Conservation (phyloP, 805 yeast genomes). For the Brettanomyces anomalus region DNA sequence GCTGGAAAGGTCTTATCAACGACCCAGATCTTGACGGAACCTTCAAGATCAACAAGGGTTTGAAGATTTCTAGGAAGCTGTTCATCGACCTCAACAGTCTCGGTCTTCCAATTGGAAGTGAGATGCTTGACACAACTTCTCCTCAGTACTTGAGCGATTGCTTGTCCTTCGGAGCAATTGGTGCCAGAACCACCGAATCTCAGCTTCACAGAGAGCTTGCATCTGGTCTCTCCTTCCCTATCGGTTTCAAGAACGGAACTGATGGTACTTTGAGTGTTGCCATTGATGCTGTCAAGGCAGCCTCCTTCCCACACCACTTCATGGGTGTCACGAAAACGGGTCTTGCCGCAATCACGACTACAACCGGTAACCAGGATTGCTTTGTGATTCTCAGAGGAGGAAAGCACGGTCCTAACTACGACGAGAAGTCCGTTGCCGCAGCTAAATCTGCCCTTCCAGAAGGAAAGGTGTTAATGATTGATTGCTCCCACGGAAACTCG, state of each 20-base stretch:
- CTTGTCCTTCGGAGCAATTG: constrained; percentile 93
- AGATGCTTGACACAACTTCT: constrained; percentile 96
- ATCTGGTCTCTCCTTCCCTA: constrained; percentile 96
- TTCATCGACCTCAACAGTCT: constrained; percentile 70
- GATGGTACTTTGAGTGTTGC: constrained; percentile 93
- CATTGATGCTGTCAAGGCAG: constrained; percentile 88
- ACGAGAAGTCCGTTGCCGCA: constrained; percentile 62
- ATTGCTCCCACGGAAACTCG: constrained; percentile 97
- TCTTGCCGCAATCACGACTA: constrained; percentile 90
- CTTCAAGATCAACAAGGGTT: constrained; percentile 91
- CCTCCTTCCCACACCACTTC: constrained; percentile 88
- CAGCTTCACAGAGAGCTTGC: constrained; percentile 97
- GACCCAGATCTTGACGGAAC: constrained; percentile 93
- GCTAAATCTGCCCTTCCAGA: constrained; percentile 54
- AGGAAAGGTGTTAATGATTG: constrained; percentile 71
- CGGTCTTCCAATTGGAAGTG: constrained; percentile 90
- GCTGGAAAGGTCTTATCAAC: constrained; percentile 97
- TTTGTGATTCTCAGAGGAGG: constrained; percentile 96
- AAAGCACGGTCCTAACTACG: constrained; percentile 88
- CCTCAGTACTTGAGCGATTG: constrained; percentile 93
- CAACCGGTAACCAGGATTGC: constrained; percentile 91
- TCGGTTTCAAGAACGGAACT: constrained; percentile 97
- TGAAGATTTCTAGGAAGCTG: constrained; percentile 76
- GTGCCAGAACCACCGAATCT: constrained; percentile 98
- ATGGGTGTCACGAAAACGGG: constrained; percentile 97